A percentile compares a stretch with the other conserved stretches of the same genome.
These are phyloP conservation scores for Tricholoma hemisulphureum DNA, from an alignment of 768 basidiomycete genomes.

Conservation along the genomic window DNA sequence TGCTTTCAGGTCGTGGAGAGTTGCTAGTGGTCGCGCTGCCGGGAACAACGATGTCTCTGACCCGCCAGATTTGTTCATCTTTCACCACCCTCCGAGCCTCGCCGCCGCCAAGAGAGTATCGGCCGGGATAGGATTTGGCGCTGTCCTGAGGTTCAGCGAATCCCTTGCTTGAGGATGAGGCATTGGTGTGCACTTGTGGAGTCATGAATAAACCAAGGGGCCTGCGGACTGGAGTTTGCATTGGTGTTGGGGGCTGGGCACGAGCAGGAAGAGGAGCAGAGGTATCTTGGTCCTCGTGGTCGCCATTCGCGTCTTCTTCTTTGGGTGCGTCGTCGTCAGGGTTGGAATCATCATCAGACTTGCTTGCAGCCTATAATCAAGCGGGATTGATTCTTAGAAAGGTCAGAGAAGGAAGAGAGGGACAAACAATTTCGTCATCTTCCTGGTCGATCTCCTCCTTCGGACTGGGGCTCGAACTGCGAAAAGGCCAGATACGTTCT, in stretches of 20 bases:
- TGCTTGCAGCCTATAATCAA: not conserved
- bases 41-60: constrained; percentile 53
- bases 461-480: constrained; percentile 22
- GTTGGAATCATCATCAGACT: constrained; percentile 1
- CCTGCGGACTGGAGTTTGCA: constrained; percentile 27
- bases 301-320: constrained; percentile 10
- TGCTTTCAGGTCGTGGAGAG: not conserved
- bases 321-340: constrained; percentile 17
- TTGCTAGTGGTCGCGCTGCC: constrained; percentile 5
- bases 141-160: not conserved
- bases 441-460: constrained; percentile 15
- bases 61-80: constrained; percentile 53
- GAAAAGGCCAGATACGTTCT: constrained; percentile 43
- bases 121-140: constrained; percentile 5
- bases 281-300: constrained; percentile 16
- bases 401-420: not conserved
- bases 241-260: constrained; percentile 18
- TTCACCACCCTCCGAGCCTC: constrained; percentile 45
- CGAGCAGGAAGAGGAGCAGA: constrained; percentile 16
- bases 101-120: constrained; percentile 46
- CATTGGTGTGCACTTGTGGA: constrained; percentile 41
- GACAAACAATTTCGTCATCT: constrained; percentile 23
- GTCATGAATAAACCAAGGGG: constrained; percentile 53
- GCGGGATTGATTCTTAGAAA: not conserved
- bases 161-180: not conserved